These are phyloP conservation scores for Leptodermis oblonga DNA, from an alignment of 257 asterid species.

Conservation along the genomic window DNA sequence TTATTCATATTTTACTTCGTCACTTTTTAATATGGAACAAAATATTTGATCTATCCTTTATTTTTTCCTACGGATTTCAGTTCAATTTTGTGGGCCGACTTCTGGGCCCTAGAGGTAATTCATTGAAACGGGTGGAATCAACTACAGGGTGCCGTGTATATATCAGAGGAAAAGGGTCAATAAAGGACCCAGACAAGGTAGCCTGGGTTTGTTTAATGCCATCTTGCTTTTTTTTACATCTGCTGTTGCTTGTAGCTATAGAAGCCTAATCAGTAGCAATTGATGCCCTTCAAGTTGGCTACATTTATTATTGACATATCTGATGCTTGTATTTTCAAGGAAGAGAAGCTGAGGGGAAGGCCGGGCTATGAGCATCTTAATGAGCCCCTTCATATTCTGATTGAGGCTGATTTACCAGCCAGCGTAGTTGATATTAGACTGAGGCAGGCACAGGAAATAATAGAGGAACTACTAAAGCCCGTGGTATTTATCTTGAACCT, in stretches of 20 bases:
- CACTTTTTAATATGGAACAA: not conserved
- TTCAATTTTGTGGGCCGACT: slow-evolving; percentile 98
- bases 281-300: not conserved
- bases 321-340: slow-evolving; percentile 41
- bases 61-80: slow-evolving; percentile 31
- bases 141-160: slow-evolving; percentile 96
- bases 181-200: slow-evolving; percentile 98
- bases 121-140: slow-evolving; percentile 92
- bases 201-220: slow-evolving; percentile 2
- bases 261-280: not conserved
- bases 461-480: slow-evolving; percentile 88
- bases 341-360: slow-evolving; percentile 83
- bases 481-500: slow-evolving; percentile 45
- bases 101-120: slow-evolving; percentile 97
- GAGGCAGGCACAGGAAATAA: slow-evolving; percentile 86
- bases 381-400: slow-evolving; percentile 81
- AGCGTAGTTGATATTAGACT: slow-evolving; percentile 65
- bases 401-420: slow-evolving; percentile 95
- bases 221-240: not conserved
- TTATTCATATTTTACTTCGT: not conserved
- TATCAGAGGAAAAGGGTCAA: slow-evolving; percentile 96
- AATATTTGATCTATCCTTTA: not conserved
- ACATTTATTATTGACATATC: slow-evolving; percentile 3
- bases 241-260: not conserved
- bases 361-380: slow-evolving; percentile 96